Conservation (phyloP, 352 stramenopile genomes). For the Phytophthora hybrid region DNA sequence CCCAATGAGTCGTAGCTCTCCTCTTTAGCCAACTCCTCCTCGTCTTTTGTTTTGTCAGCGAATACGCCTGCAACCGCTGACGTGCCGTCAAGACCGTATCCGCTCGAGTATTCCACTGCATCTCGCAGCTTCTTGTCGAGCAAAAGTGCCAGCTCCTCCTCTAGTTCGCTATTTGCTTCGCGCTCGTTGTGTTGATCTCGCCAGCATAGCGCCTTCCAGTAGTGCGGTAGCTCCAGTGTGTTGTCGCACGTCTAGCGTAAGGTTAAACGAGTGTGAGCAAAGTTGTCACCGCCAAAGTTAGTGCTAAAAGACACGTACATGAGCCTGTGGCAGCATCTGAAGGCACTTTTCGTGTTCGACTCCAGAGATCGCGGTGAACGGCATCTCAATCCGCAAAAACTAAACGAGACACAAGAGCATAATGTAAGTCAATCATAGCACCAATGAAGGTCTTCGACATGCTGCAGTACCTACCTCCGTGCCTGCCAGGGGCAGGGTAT, state of each 20-base stretch:
- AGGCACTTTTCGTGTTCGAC: conserved; percentile 55
- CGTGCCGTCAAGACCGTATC: conserved; percentile 73
- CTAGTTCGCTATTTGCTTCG: conserved; percentile 35
- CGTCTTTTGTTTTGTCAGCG: conserved; percentile 11
- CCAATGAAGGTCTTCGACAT: not conserved
- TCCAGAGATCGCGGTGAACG: conserved; percentile 55
- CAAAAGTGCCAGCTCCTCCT: conserved; percentile 53
- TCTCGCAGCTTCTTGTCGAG: conserved; percentile 60
- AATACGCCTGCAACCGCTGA: conserved; percentile 34
- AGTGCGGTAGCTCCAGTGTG: conserved; percentile 75
- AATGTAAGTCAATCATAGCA: conserved; percentile 3
- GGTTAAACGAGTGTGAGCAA: not conserved
- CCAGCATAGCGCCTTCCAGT: conserved; percentile 78
- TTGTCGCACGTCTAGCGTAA: conserved; percentile 75
- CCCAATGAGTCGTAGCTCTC: conserved; percentile 78
- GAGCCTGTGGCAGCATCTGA: conserved; percentile 75
- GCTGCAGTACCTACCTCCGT: conserved; percentile 56
- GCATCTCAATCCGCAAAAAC: conserved; percentile 85
- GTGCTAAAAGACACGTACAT: conserved; percentile 50
- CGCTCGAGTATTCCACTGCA: conserved; percentile 68
- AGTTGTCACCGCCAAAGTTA: not conserved
- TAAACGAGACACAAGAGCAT: conserved; percentile 20
- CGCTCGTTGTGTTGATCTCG: conserved; percentile 44
- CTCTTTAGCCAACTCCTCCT: conserved; percentile 30
- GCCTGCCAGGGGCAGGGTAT: conserved; percentile 65